Evolutionary conservation across 2,329 filamentous ascomycete genomes (phyloP).

Genomic region (Penicillium sp.): DNA sequence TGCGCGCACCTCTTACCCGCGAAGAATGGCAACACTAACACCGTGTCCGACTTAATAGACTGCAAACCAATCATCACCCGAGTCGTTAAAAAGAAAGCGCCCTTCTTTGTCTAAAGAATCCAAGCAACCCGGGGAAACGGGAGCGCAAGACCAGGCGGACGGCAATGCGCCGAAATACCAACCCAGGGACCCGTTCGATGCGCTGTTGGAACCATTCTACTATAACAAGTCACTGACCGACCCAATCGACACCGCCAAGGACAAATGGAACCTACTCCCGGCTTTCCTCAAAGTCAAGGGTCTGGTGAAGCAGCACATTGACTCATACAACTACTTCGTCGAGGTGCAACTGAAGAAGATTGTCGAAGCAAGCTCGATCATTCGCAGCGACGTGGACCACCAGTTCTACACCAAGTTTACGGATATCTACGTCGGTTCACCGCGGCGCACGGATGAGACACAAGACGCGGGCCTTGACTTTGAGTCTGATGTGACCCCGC

Average conservation of each 20-base stretch:
- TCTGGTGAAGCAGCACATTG: constrained; percentile 93
- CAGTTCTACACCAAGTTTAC: constrained; percentile 91
- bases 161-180: constrained; percentile 22
- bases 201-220: constrained; percentile 64
- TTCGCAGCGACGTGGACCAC: constrained; percentile 86
- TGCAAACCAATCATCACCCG: constrained; percentile 15
- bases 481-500: constrained; percentile 66
- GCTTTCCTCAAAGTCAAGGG: constrained; percentile 99
- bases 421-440: constrained; percentile 79
- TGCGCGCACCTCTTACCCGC: constrained; percentile 2
- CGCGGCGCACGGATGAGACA: constrained; percentile 70
- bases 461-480: constrained; percentile 46
- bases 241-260: constrained; percentile 63
- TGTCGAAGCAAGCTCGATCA: constrained; percentile 78
- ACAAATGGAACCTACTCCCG: constrained; percentile 95
- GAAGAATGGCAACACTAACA: constrained; percentile 8
- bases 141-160: constrained; percentile 14
- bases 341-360: constrained; percentile 97
- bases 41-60: not conserved
- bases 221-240: constrained; percentile 62
- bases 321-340: constrained; percentile 98
- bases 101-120: constrained; percentile 25
- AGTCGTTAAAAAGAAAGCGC: constrained; percentile 26
- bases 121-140: constrained; percentile 14
- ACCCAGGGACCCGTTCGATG: constrained; percentile 49